Conservation (phyloP, 208 protist species). For the Leishmania guyanensis region DNA sequence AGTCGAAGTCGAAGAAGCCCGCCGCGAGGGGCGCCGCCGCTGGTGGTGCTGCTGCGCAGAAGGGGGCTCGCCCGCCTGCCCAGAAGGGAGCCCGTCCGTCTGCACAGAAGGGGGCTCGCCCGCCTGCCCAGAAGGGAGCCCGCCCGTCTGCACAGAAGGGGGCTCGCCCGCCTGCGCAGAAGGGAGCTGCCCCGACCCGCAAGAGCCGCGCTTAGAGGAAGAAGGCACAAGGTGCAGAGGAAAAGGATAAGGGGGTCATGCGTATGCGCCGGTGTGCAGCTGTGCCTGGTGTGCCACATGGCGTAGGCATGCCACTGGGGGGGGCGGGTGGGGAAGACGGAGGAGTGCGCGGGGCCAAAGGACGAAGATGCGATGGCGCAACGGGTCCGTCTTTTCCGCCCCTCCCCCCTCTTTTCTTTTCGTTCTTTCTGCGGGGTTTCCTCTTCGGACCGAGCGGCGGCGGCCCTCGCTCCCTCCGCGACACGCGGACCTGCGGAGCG, state of each 20-base stretch:
- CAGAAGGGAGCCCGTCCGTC: constrained; percentile 19
- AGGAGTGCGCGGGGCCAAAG: neutral
- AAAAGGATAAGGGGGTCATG: neutral
- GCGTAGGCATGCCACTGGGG: neutral
- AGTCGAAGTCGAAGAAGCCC: constrained; percentile 40
- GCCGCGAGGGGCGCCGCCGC: constrained; percentile 38
- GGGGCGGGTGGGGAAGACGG: neutral
- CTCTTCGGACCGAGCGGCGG: neutral
- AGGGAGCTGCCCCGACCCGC: constrained; percentile 29
- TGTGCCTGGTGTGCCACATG: neutral
- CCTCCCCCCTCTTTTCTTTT: neutral
- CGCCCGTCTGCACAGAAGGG: constrained; percentile 23
- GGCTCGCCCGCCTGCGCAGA: constrained; percentile 8
- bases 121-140: constrained; percentile 13
- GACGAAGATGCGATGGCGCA: neutral
- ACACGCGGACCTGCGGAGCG: no score
- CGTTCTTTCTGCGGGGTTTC: neutral
- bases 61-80: constrained; percentile 23
- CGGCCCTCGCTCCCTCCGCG: no score
- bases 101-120: constrained; percentile 31
- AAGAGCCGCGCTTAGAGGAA: constrained; percentile 30
- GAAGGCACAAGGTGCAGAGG: neutral
- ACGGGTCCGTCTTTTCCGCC: neutral
- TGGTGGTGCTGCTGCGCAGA: constrained; percentile 22
- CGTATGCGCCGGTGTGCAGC: neutral